Conservation (phyloP, 176 grass and related monocot genomes). For the sorghum (Sorghum bicolor) region DNA sequence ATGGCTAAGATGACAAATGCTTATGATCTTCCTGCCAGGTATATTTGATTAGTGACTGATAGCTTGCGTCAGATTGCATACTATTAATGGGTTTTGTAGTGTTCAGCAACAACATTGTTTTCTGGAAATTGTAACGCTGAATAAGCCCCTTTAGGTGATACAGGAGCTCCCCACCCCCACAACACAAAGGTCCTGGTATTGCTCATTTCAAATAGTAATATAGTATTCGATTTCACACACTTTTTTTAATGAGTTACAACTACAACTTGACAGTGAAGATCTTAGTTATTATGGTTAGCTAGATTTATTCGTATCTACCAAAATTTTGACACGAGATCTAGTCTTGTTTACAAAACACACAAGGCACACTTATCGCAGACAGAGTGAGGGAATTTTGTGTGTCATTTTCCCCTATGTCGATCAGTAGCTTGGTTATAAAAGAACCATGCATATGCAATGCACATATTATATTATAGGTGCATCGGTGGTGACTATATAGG, state of each 20-base stretch:
- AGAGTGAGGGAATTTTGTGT: not conserved
- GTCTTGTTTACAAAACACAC: not conserved
- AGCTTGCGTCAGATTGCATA: not conserved
- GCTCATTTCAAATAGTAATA: not conserved
- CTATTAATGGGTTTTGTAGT: not conserved
- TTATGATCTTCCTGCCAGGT: conserved; percentile 87
- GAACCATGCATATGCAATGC: not conserved
- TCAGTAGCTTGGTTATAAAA: not conserved
- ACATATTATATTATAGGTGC: not conserved
- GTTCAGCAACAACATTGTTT: not conserved
- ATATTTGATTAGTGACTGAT: not conserved
- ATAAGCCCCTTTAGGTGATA: not conserved
- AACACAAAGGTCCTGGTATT: not conserved
- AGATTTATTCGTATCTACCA: not conserved
- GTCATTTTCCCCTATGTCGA: not conserved
- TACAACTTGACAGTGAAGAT: not conserved
- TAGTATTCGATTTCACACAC: not conserved
- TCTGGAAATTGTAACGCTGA: not conserved
- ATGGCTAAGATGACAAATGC: conserved; percentile 97
- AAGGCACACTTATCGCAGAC: not conserved
- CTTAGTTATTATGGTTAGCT: not conserved
- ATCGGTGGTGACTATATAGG: not conserved
- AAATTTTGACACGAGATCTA: not conserved
- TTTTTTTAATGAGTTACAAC: not conserved
- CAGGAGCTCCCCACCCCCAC: not conserved